Evolutionary conservation across 306 rosid species (phyloP).

Genomic region (Begonia peltatifolia): DNA sequence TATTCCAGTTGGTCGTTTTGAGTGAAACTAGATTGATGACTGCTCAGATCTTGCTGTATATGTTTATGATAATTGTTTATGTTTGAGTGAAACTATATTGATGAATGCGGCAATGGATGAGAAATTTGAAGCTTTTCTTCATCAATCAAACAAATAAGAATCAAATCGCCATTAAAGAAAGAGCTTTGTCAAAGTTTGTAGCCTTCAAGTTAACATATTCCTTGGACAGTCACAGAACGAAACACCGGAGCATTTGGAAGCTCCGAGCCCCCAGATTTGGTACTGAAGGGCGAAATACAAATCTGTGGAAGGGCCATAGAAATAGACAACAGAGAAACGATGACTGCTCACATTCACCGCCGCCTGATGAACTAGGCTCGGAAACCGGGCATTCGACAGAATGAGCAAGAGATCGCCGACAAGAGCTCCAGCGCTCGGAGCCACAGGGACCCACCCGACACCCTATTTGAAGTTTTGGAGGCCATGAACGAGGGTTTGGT

Average conservation of each 20-base stretch:
- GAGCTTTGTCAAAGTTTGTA: constrained; percentile 22
- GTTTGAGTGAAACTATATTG: too few species aligned
- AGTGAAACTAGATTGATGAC: too few species aligned
- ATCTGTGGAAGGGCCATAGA: constrained; percentile 41
- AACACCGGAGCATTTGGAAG: constrained; percentile 11
- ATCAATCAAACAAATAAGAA: too few species aligned
- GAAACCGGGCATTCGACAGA: constrained; percentile 38
- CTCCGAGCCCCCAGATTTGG: not conserved
- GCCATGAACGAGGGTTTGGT: constrained; percentile 36
- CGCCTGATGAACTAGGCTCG: constrained; percentile 38
- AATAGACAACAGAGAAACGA: constrained; percentile 41
- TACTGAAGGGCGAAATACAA: constrained; percentile 19
- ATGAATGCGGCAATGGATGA: too few species aligned
- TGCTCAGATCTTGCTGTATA: too few species aligned
- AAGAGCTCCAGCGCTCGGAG: constrained; percentile 23
- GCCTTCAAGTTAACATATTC: constrained; percentile 36
- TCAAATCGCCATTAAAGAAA: constrained; percentile 20
- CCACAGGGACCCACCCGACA: constrained; percentile 40
- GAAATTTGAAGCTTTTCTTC: too few species aligned
- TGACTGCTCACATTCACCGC: constrained; percentile 18
- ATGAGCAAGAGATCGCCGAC: constrained; percentile 56
- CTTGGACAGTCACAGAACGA: constrained; percentile 30
- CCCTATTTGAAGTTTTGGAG: constrained; percentile 46
- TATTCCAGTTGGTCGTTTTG: too few species aligned
- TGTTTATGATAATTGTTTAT: too few species aligned